These are phyloP conservation scores for Ustilago nuda DNA, from an alignment of 1,284 basidiomycete species.

Conservation along the genomic window DNA sequence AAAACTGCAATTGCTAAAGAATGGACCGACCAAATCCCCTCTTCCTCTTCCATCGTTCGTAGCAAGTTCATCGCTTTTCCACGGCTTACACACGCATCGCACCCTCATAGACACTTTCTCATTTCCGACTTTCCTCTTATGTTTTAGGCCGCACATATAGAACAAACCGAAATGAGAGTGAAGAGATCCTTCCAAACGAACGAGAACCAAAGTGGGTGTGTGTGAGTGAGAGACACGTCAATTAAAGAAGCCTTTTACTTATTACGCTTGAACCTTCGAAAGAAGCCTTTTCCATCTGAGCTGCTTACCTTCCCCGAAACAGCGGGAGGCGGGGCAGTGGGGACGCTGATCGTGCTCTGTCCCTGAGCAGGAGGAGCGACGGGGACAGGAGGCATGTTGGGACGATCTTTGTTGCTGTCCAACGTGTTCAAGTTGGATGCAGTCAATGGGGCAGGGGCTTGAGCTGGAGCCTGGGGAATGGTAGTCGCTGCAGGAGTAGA, in stretches of 20 bases:
- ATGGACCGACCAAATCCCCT: not conserved
- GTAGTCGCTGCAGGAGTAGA: not conserved
- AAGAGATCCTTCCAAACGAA: slow-evolving; percentile 2
- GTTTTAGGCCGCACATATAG: not conserved
- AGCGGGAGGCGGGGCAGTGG: slow-evolving; percentile 48
- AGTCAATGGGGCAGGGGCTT: slow-evolving; percentile 32
- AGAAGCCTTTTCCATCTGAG: slow-evolving; percentile 40
- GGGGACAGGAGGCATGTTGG: slow-evolving; percentile 47
- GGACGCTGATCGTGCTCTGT: slow-evolving; percentile 37
- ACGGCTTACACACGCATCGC: not conserved
- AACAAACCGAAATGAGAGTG: not conserved
- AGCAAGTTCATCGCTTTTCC: not conserved
- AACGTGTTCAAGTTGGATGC: slow-evolving; percentile 37
- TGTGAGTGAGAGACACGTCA: not conserved
- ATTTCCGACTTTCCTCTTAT: not conserved
- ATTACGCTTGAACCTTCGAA: slow-evolving; percentile 46
- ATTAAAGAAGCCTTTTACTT: slow-evolving; percentile 22
- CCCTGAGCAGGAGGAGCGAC: slow-evolving; percentile 31
- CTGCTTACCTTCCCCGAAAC: slow-evolving; percentile 32
- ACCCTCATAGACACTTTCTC: not conserved
- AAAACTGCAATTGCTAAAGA: slow-evolving; percentile 57
- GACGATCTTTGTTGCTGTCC: slow-evolving; percentile 27
- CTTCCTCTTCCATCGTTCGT: not conserved
- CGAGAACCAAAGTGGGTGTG: slow-evolving; percentile 11
- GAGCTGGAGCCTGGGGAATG: slow-evolving; percentile 1